Evolutionary conservation across 1,139 yeast genomes (phyloP).

Genomic region (Nakaseomyces sp.): DNA sequence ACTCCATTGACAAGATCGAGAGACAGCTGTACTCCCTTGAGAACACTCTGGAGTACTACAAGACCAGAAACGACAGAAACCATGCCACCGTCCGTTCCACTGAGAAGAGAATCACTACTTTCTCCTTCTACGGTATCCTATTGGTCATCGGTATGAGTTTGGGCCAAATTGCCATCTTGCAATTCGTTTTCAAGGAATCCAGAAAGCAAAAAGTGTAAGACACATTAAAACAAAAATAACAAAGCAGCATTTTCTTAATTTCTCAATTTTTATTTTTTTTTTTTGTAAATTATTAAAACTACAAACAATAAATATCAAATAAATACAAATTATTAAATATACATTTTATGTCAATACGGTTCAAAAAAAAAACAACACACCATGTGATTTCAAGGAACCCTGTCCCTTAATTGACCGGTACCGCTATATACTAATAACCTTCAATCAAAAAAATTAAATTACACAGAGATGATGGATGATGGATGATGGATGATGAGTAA

Average conservation of each 20-base stretch:
- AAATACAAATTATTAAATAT: too few species aligned
- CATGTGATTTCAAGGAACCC: too few species aligned
- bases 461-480: too few species aligned
- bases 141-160: slow-evolving; percentile 82
- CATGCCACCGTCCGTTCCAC: slow-evolving; percentile 87
- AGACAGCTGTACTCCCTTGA: slow-evolving; percentile 55
- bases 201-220: slow-evolving; percentile 79
- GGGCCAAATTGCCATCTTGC: slow-evolving; percentile 75
- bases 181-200: slow-evolving; percentile 76
- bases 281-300: too few species aligned
- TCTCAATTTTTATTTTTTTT: too few species aligned
- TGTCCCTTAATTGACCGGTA: too few species aligned
- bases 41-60: slow-evolving; percentile 69
- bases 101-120: slow-evolving; percentile 76
- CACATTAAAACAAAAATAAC: too few species aligned
- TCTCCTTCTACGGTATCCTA: slow-evolving; percentile 70
- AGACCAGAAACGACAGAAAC: slow-evolving; percentile 86
- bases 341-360: too few species aligned
- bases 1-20: slow-evolving; percentile 56
- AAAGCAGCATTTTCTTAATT: not conserved
- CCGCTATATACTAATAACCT: not conserved
- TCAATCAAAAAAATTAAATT: too few species aligned
- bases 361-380: too few species aligned
- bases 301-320: too few species aligned
- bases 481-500: slow-evolving; percentile 1